Percentiles rank a stretch among this genome's conserved stretches.
Evolutionary conservation across 768 basidiomycete genomes (phyloP).

Genomic region (Leccinum sublutescens): DNA sequence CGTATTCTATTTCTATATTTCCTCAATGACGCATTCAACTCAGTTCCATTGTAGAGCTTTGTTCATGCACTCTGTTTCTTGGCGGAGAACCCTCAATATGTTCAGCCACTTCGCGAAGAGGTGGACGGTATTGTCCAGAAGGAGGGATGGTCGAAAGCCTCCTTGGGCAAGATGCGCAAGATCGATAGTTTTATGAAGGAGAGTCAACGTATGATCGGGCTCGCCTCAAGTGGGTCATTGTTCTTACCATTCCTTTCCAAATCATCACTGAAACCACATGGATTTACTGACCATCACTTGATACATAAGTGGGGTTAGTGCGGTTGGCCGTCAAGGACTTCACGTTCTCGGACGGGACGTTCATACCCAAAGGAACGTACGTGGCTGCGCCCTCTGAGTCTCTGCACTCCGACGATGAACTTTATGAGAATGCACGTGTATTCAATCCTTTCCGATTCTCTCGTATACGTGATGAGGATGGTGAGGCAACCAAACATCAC

Average conservation of each 20-base stretch:
- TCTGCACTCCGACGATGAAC: neutral
- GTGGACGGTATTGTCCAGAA: neutral
- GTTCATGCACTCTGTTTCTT: neutral
- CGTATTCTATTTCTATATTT: neutral
- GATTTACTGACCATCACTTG: neutral
- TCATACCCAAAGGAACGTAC: neutral
- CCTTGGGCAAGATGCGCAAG: neutral
- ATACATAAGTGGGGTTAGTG: slow-evolving; percentile 25
- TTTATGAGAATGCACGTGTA: neutral
- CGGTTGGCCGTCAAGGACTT: slow-evolving; percentile 33
- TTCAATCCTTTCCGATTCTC: neutral
- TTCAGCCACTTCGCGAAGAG: neutral
- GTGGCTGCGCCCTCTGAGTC: neutral
- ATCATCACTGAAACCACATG: neutral
- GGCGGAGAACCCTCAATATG: neutral
- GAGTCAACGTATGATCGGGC: neutral
- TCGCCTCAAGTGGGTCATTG: neutral
- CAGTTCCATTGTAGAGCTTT: neutral
- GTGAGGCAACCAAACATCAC: neutral
- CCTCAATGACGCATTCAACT: neutral
- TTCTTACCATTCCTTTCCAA: neutral
- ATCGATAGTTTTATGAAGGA: neutral
- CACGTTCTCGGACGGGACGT: slow-evolving; percentile 33
- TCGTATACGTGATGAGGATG: neutral
- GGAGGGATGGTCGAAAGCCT: neutral